Conservation (phyloP, 2,329 filamentous ascomycete genomes). For the Penicillium sclerotiorum region DNA sequence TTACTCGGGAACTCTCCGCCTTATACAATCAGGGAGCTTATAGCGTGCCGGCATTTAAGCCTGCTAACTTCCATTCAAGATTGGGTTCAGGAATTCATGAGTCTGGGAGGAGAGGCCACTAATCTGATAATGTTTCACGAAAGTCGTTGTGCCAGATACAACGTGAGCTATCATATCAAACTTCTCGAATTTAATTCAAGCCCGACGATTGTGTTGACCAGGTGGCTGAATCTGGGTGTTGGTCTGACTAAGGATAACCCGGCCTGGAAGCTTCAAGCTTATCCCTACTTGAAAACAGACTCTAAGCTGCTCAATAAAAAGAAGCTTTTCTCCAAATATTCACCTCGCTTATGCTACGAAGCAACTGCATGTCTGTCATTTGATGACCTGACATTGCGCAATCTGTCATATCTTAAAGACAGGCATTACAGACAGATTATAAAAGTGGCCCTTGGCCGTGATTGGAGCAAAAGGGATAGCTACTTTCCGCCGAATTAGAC, state of each 20-base stretch:
- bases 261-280: slow-evolving; percentile 2
- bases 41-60: no score
- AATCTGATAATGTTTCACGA: background rate
- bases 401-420: background rate
- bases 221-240: slow-evolving; percentile 12
- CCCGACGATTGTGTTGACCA: slow-evolving; percentile 8
- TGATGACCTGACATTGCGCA: background rate
- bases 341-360: background rate
- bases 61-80: background rate
- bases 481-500: background rate
- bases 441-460: background rate
- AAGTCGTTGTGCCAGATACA: slow-evolving; percentile 7
- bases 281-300: background rate
- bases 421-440: background rate
- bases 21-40: no score
- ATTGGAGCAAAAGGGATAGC: background rate
- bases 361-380: background rate
- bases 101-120: background rate
- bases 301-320: background rate
- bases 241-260: slow-evolving; percentile 6
- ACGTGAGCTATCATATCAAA: slow-evolving; percentile 6
- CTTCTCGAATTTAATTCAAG: background rate
- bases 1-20: background rate
- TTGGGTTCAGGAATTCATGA: background rate
- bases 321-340: no score